phyloP scores from a whole-genome alignment of 2,329 filamentous ascomycete genomes.

The Exophiala oligosperma region DNA sequence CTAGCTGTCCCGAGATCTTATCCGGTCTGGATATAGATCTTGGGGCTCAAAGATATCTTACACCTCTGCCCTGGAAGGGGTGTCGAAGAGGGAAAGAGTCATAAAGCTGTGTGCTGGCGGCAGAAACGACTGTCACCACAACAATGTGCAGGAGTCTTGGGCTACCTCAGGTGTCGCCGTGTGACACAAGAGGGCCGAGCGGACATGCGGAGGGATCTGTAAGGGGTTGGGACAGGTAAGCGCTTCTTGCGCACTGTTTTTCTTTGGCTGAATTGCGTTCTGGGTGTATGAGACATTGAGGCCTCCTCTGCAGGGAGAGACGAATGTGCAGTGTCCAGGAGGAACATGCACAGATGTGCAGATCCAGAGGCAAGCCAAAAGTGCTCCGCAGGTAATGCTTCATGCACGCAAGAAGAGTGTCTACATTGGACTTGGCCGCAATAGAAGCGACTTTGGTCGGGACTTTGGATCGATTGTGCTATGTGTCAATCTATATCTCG shows the following conservation, averaged over 20 bases:
- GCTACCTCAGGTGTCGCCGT: constrained; percentile 19
- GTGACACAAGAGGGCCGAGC: constrained; percentile 19
- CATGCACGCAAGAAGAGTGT: constrained; percentile 3
- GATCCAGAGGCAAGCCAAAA: not conserved
- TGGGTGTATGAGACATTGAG: constrained; percentile 23
- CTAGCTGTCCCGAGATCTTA: not conserved
- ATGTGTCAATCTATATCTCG: constrained; percentile 21
- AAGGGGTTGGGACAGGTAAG: constrained; percentile 22
- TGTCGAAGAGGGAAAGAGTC: constrained; percentile 7
- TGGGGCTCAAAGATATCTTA: not conserved
- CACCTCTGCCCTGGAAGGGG: not conserved
- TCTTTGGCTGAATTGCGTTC: constrained; percentile 13
- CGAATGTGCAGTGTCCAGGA: too few relatives aligned
- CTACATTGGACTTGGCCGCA: constrained; percentile 20
- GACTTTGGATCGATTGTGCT: constrained; percentile 7
- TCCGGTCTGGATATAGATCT: not conserved
- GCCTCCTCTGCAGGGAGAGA: constrained; percentile 18
- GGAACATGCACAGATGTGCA: not conserved
- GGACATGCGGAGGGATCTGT: constrained; percentile 17
- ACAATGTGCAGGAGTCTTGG: constrained; percentile 16
- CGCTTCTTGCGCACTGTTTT: constrained; percentile 26
- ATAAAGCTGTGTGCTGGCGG: constrained; percentile 14
- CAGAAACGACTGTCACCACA: constrained; percentile 20
- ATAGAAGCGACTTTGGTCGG: constrained; percentile 1
- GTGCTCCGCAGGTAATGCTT: not conserved